Percentiles rank a stretch among this genome's conserved stretches.
Conservation (phyloP, 2,329 filamentous ascomycete species). For the Oidium heveae region DNA sequence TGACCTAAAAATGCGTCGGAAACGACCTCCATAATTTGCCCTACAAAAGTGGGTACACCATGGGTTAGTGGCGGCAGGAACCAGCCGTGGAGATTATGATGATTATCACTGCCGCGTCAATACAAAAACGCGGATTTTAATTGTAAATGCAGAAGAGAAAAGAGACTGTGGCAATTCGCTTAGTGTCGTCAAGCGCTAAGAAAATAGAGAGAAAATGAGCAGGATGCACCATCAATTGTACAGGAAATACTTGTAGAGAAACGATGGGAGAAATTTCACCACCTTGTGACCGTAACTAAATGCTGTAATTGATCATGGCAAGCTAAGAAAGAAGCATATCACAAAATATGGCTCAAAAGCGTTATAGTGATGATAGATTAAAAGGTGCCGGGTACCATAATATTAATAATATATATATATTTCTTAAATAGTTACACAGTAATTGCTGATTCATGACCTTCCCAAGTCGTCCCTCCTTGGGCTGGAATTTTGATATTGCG, state of each 20-base stretch:
- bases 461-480: no score
- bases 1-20: no score
- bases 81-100: background rate
- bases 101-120: background rate
- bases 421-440: no score
- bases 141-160: background rate
- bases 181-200: background rate
- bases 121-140: background rate
- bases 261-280: background rate
- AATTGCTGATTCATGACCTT: no score
- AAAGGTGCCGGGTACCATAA: no score
- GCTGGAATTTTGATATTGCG: no score
- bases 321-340: no score
- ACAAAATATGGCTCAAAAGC: no score
- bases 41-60: no score
- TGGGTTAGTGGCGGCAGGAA: background rate
- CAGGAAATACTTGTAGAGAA: background rate
- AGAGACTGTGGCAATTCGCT: background rate
- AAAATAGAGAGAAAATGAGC: background rate
- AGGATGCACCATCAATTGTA: background rate
- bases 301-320: background rate
- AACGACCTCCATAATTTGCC: no score
- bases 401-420: no score
- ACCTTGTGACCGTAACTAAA: background rate
- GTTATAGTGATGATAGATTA: no score